phyloP scores from a whole-genome alignment of 305 asterid species.

The Fraxinus greggii region DNA sequence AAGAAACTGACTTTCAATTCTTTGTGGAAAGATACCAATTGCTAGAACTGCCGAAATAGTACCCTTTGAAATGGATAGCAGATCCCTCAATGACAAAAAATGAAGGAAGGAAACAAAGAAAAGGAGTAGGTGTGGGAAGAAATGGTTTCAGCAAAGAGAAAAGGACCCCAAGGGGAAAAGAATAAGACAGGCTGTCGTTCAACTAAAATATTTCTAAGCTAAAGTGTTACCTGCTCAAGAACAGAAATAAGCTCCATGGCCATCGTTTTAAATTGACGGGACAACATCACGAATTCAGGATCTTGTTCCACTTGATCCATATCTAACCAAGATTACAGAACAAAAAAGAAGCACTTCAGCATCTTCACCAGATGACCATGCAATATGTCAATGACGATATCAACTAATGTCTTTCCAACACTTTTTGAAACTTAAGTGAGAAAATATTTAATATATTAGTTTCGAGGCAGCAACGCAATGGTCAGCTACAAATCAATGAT shows the following conservation, averaged over 20 bases:
- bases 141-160: not conserved
- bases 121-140: not conserved
- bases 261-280: constrained; percentile 91
- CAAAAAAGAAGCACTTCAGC: constrained; percentile 28
- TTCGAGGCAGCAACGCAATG: not conserved
- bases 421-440: not conserved
- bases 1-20: not conserved
- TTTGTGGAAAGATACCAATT: not conserved
- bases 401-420: not conserved
- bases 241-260: constrained; percentile 94
- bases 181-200: too few species aligned
- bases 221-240: constrained; percentile 80
- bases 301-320: constrained; percentile 97
- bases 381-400: constrained; percentile 4
- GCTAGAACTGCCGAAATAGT: not conserved
- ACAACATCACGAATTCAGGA: constrained; percentile 77
- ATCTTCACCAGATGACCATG: constrained; percentile 13
- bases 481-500: not conserved
- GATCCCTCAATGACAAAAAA: not conserved
- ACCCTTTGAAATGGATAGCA: not conserved
- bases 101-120: not conserved
- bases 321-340: constrained; percentile 52
- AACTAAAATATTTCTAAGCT: not conserved
- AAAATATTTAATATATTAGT: not conserved
- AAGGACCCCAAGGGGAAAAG: not conserved